Percentiles rank a stretch among this genome's conserved stretches.
Evolutionary conservation across 192 early-diverging fungal genomes (phyloP).

Genomic region (Dispira parvispora): DNA sequence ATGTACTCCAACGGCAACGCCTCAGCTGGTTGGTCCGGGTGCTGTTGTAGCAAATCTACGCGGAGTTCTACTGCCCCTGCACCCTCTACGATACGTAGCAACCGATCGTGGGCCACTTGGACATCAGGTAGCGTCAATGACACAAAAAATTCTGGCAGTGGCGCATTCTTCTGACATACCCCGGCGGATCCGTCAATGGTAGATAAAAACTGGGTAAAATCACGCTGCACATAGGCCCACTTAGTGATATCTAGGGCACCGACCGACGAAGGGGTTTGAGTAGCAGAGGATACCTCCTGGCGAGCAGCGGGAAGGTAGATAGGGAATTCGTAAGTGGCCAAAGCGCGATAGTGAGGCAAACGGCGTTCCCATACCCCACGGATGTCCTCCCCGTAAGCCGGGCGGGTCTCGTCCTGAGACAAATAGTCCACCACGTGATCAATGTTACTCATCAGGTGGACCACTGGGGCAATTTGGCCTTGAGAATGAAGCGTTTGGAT

Average conservation of each 20-base stretch:
- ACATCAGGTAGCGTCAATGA: conserved; percentile 65
- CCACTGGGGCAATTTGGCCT: conserved; percentile 44
- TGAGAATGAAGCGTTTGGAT: conserved; percentile 37
- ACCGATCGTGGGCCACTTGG: conserved; percentile 26
- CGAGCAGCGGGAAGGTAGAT: conserved; percentile 28
- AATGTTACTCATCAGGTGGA: conserved; percentile 41
- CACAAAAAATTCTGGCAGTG: conserved; percentile 56
- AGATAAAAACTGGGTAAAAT: conserved; percentile 49
- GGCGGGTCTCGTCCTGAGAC: conserved; percentile 60
- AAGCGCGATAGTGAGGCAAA: conserved; percentile 54
- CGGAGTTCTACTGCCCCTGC: conserved; percentile 84
- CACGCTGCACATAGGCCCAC: conserved; percentile 61
- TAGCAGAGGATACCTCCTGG: conserved; percentile 15
- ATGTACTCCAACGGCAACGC: conserved; percentile 41
- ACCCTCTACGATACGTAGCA: conserved; percentile 55
- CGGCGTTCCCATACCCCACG: conserved; percentile 64
- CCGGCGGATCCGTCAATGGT: conserved; percentile 38
- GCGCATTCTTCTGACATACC: conserved; percentile 19
- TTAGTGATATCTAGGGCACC: conserved; percentile 18
- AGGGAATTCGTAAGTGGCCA: conserved; percentile 71
- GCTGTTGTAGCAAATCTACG: conserved; percentile 57
- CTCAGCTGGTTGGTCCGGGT: conserved; percentile 10
- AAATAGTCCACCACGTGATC: conserved; percentile 67
- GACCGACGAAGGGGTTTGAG: conserved; percentile 16
- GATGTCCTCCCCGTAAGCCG: conserved; percentile 69